Base-by-base conservation (phyloP, 1,284 basidiomycete genomes). In the Bondarzewia mesenterica region DNA sequence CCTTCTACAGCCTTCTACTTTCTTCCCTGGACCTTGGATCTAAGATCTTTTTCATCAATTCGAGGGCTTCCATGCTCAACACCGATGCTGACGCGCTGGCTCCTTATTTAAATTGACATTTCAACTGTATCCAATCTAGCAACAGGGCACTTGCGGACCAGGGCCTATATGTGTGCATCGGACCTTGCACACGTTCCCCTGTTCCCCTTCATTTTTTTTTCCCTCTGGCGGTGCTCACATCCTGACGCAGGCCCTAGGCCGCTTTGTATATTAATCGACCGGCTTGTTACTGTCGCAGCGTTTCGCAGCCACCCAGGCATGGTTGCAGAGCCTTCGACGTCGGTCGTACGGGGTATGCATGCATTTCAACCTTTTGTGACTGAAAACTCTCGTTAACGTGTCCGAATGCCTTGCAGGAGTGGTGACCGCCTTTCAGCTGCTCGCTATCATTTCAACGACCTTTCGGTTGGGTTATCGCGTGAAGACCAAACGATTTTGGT, bases 381-480 rank as follows among this genome's bases (percentile, higher is more conserved):
- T 4, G n/a, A 16, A 16, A 39, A 16, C 8, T 15, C 15, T 32
- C 15, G 29, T 15, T 40, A 10, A 20, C 14, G 38, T 18, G 42
- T 44, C 5, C 38, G 26, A 3, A 39, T 29, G 4, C 8, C 21
- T 12, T 25, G 5, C 29, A 54, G 51, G 47, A 25, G 44, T 61
- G 7, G 59, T 57, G n/a, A 62, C 60, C 16, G 51, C 52, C 27
- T 53, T 62, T 12, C 55, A 55, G n/a, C 53, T 50, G 8, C 39
- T 60, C 7, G 63, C 56, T 3, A 46, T 60, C 7, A 18, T 54
- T 12, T 42, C 54, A 7, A 63, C 63, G 8, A 36, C 55, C n/a
- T 52, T 60, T 18, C 52, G 63, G 29, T 41, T 65, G 5, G 52
- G 50, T 26, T 56, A 60, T 39, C 59, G 62, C 14, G 50, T 42